Percentiles rank a stretch among this genome's conserved stretches.
Conservation (phyloP, 2,329 filamentous ascomycete genomes). For the Fusarium oxysporum region DNA sequence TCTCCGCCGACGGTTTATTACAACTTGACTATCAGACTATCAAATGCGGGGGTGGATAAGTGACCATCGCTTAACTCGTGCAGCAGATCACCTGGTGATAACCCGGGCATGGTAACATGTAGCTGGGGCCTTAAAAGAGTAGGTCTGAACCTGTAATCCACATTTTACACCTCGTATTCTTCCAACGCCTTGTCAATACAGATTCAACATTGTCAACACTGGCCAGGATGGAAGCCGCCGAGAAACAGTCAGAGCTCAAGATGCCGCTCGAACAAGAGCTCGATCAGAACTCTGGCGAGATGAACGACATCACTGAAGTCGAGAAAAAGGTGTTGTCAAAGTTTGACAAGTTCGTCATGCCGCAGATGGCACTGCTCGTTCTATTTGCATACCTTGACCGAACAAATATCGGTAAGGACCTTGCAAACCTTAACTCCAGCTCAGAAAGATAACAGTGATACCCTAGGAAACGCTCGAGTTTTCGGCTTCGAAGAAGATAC, state of each 20-base stretch:
- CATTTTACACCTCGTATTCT: not conserved
- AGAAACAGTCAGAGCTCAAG: constrained; percentile 3
- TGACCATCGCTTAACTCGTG: not conserved
- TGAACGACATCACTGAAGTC: not conserved
- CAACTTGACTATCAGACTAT: not conserved
- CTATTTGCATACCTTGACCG: constrained; percentile 45
- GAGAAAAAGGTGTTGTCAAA: constrained; percentile 38
- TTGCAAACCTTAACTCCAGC: rapidly evolving
- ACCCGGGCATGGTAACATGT: not conserved
- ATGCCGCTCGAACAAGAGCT: not conserved
- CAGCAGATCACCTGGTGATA: not conserved
- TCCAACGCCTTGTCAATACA: not conserved
- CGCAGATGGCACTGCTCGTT: constrained; percentile 43
- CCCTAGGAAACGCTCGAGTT: constrained; percentile 50
- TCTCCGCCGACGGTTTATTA: constrained; percentile 7
- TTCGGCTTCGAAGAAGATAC: constrained; percentile 50
- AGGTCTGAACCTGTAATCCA: not conserved
- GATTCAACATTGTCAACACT: not conserved
- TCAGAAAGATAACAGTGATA: not conserved
- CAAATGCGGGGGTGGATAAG: constrained; percentile 28
- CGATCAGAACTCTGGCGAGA: not conserved
- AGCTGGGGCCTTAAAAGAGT: not conserved
- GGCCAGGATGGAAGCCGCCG: not conserved
- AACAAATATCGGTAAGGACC: constrained; percentile 41
- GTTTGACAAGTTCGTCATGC: constrained; percentile 46